A percentile compares a stretch with the other conserved stretches of the same genome.
Evolutionary conservation across 768 basidiomycete species (phyloP).

Genomic region (Tylopilus vinaceipallidus): DNA sequence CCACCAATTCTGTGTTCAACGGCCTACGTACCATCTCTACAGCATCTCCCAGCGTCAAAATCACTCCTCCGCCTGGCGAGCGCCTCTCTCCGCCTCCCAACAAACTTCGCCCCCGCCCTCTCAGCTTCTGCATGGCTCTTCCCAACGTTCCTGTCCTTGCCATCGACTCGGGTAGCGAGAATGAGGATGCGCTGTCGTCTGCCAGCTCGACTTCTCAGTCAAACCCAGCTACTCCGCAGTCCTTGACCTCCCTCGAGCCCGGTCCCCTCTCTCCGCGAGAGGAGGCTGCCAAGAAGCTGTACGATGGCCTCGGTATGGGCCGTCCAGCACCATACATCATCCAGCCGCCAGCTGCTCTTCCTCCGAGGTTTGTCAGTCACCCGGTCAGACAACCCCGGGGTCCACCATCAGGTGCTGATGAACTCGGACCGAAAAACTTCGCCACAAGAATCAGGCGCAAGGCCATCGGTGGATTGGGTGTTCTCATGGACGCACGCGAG

Average conservation of each 20-base stretch:
- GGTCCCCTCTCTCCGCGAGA: constrained; percentile 79
- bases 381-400: constrained; percentile 85
- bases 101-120: constrained; percentile 61
- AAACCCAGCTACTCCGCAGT: constrained; percentile 77
- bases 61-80: constrained; percentile 71
- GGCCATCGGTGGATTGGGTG: constrained; percentile 78
- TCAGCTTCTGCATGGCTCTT: constrained; percentile 57
- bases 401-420: constrained; percentile 83
- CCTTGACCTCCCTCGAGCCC: constrained; percentile 53
- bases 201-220: constrained; percentile 58
- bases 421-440: constrained; percentile 86
- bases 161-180: constrained; percentile 54
- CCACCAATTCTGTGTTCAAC: constrained; percentile 69
- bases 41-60: constrained; percentile 60
- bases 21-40: constrained; percentile 57
- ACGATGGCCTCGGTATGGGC: constrained; percentile 86
- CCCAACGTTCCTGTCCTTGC: constrained; percentile 48
- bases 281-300: constrained; percentile 82
- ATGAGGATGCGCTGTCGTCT: constrained; percentile 56
- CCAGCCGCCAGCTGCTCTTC: constrained; percentile 26
- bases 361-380: constrained; percentile 61
- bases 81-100: constrained; percentile 46
- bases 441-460: constrained; percentile 81
- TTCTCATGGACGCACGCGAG: constrained; percentile 79
- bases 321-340: constrained; percentile 49